Percentiles rank a stretch among this genome's conserved stretches.
Conservation (phyloP, 306 rosid genomes). For the Parietaria judaica region DNA sequence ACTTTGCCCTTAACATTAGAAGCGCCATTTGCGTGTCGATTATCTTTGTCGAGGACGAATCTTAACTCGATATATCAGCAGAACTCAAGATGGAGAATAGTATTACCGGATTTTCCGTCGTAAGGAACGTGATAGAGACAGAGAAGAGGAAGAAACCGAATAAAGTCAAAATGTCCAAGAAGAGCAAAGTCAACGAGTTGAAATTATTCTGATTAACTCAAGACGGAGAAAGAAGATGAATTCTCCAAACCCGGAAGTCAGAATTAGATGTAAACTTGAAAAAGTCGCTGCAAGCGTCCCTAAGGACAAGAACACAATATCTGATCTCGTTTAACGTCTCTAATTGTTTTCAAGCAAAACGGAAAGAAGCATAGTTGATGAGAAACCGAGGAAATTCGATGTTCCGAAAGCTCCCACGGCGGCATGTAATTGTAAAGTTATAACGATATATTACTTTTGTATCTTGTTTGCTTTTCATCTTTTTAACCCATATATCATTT, state of each 20-base stretch:
- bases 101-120: conserved; percentile 54
- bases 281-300: conserved; percentile 38
- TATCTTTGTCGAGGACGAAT: conserved; percentile 25
- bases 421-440: conserved; percentile 68
- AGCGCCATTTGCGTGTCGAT: conserved; percentile 13
- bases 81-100: conserved; percentile 41
- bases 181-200: conserved; percentile 70
- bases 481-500: no score
- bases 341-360: conserved; percentile 51
- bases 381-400: conserved; percentile 68
- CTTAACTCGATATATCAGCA: conserved; percentile 40
- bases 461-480: no score
- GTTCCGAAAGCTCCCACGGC: conserved; percentile 52
- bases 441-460: conserved; percentile 21
- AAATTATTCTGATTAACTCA: conserved; percentile 47
- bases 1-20: conserved; percentile 1
- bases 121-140: neutral
- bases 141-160: conserved; percentile 7
- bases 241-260: conserved; percentile 83
- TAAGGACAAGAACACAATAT: neutral
- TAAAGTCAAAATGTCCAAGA: conserved; percentile 47
- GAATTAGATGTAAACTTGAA: conserved; percentile 74
- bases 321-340: no score
- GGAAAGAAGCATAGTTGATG: conserved; percentile 88
- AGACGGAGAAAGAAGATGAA: conserved; percentile 79